Evolutionary conservation across 2,329 filamentous ascomycete genomes (phyloP), one percentile per base, ranked within the genome.

Genomic region (Balansia obtecta): DNA sequence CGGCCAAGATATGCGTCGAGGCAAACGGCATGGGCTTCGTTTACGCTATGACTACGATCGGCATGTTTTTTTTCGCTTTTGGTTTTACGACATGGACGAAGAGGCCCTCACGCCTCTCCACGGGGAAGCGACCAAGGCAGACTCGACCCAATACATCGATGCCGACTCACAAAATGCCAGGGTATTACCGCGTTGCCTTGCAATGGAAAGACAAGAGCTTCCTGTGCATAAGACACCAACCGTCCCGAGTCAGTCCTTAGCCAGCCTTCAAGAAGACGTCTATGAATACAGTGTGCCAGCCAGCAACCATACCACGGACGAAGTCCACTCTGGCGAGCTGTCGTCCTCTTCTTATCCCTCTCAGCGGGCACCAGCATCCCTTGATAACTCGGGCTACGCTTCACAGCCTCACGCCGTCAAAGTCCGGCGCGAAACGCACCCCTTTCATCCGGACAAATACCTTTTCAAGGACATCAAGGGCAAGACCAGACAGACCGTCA

Each of bases 61-160:
- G 8, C 10, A 9, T 37, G 12, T 37, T 9, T 9, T 37, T 37
- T 15, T 9, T 4, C 8, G 3, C 6, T 27, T 37, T 37, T 37
- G 34, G 34, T 9, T 37, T 15, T 37, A 37, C 34, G 34, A 37
- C 3, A 37, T n/a, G 8, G 34, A 9, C 3, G 11, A 9, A 4
- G 2, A 15, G 11, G 34, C 4, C 8, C 34, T 37, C 34, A 37
- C 34, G 15, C 34, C 34, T 11, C 15, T 37, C 34, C 34, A 37
- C 15, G 34, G 34, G 15, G 15, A 37, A 4, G 34, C 34, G 12
- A 37, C 34, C 3, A 12, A 3, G 22, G 46, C 46, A 4, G 37
- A 42, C 12, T 33, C 40, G n/a, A 22, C 30, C 12, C 49, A 54
- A 46, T 54, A 53, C 49, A 46, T 51, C 27, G 49, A 51, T 44